Evolutionary conservation across 495 filamentous ascomycete species (phyloP).

Genomic region (Neurospora sp.): DNA sequence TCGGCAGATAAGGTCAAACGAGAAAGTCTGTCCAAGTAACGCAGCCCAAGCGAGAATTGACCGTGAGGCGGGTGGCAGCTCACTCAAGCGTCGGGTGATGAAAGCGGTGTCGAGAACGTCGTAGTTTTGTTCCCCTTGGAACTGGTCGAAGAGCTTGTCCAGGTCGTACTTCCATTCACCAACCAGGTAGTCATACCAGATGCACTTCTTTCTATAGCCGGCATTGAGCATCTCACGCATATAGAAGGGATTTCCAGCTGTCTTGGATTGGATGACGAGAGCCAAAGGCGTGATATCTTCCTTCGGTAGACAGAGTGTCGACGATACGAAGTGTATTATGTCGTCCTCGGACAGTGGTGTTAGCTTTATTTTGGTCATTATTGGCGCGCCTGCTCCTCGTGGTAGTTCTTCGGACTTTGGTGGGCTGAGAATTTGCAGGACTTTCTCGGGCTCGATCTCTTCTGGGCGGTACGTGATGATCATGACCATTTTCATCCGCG

Average conservation of each 20-base stretch:
- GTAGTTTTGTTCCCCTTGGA: constrained; percentile 64
- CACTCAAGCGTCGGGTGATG: constrained; percentile 62
- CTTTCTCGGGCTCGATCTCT: constrained; percentile 35
- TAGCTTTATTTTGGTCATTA: constrained; percentile 56
- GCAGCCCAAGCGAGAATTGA: constrained; percentile 83
- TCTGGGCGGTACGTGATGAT: constrained; percentile 57
- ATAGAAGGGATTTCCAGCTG: constrained; percentile 75
- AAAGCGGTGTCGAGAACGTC: constrained; percentile 72
- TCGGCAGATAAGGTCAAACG: constrained; percentile 68
- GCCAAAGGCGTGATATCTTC: constrained; percentile 54
- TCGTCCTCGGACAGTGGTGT: constrained; percentile 62
- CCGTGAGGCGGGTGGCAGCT: constrained; percentile 58
- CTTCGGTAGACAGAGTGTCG: constrained; percentile 53
- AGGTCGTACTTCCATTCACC: constrained; percentile 75
- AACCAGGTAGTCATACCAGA: constrained; percentile 79
- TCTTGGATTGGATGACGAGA: constrained; percentile 73
- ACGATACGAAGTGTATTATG: constrained; percentile 63
- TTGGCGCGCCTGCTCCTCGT: constrained; percentile 28
- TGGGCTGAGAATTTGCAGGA: constrained; percentile 37
- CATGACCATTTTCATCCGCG: constrained; percentile 66
- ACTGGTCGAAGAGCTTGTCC: constrained; percentile 71
- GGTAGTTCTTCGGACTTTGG: constrained; percentile 36
- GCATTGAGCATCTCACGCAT: constrained; percentile 84
- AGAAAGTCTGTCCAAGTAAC: constrained; percentile 67
- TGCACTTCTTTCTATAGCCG: constrained; percentile 72